Evolutionary conservation across 257 asterid species (phyloP), one percentile per base, ranked within the genome.

Genomic region (Plantago elongata): DNA sequence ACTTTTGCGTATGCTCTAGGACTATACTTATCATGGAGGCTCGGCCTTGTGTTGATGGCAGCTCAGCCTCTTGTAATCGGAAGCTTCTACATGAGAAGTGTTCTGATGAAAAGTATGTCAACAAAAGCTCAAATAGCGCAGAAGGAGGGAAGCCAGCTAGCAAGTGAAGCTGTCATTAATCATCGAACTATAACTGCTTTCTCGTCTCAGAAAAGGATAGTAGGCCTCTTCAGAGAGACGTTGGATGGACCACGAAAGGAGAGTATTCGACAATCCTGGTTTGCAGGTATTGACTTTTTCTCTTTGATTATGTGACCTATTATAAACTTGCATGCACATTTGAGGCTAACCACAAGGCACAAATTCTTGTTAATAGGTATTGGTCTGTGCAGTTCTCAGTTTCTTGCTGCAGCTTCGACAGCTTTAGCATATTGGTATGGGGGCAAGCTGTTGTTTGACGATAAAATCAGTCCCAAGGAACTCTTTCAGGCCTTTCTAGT

Each of bases 361-460:
- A 83, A 79, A 44, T 84, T 85, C 1, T 73, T 85, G 84, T 79
- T 73, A 38, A 83, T 85, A 3, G 96, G 95, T 22, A 15, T 70
- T n/a, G 96, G 96, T 54, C 79, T 88, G 11, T 81, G 78, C 58
- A 85, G 89, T 78, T 83, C 96, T 45, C 96, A 88, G 55, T 85
- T 83, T 64, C 72, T 88, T 14, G 89, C 92, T 16, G 90, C 92
- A 54, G 87, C 95, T 64, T 83, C 91, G 18, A 81, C 92, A 7
- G 80, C 96, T 8, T 67, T 88, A 75, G 95, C 95, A 71, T 88
- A 79, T 51, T 85, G 96, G 96, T 88, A 85, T 3, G 96, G 96
- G 0, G 95, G 96, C 15, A 88, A 71, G 68, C 84, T 83, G 18
- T 60, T 88, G 44, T 11, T 82, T 16, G 18, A 78, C 11, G 68